Base-by-base conservation (phyloP, 805 yeast genomes). In the Yamadazyma akitaensis region DNA sequence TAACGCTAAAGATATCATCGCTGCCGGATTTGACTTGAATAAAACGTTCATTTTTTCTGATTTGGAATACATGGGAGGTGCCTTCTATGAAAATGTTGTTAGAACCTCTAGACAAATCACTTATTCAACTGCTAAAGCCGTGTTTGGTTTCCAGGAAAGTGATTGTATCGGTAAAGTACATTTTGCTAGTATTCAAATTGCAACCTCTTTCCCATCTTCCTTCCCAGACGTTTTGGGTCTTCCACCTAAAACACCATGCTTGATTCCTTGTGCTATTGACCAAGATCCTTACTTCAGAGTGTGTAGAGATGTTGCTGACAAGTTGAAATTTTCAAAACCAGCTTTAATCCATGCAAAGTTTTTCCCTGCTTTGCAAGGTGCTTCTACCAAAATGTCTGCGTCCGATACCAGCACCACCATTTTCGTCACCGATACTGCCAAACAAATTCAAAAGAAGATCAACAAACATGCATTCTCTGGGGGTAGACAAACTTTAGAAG, bases 241-340 rank as follows among this genome's bases (percentile, higher is more conserved):
- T 59, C 88, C 95, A 39, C 74, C 83, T 41, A 94, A 91, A 72
- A 89, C 97, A 0, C 98, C 97, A 51, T 89, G 96, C 68, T 75
- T 94, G 66, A 94, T 94, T 66, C 99, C 99, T 34, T 94, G 99
- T 77, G 99, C 99, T 40, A 94, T 94, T 64, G 99, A 94, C 65
- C 99, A 92, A 75, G 99, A 94, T 67, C 98, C 99, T 26, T 94
- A 94, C 68, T 94, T 94, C 75, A 80, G 99, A 69, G 95, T 94
- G 18, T 88, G 96, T 68, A 80, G 99, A 70, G 99, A 94, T 65
- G 99, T 94, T 54, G 97, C 99, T 10, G 90, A 84, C 60, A 94
- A 92, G 68, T 79, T 94, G 64, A 86, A 85, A 67, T 95, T 79
- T 64, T 73, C 90, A 51, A 94, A 94, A 70, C 98, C 98, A 16